Conservation (phyloP, 2,329 filamentous ascomycete species). For the Paecilomyces dactylethromorphus region DNA sequence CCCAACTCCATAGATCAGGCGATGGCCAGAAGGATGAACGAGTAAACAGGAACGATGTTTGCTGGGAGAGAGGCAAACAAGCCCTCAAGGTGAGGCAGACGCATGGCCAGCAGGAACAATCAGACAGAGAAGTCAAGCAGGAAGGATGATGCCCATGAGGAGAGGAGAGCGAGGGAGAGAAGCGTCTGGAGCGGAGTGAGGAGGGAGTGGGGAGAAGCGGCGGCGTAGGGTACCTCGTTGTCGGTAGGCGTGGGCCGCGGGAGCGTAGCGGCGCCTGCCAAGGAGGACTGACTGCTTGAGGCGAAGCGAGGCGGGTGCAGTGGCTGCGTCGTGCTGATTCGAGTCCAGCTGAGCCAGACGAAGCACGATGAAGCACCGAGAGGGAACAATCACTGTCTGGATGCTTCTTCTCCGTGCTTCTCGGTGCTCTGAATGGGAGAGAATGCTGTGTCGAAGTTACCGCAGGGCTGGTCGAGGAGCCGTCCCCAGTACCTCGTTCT, state of each 20-base stretch:
- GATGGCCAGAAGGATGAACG: neutral
- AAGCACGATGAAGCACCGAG: no score
- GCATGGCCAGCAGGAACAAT: neutral
- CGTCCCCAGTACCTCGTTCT: no score
- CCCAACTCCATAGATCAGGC: constrained; percentile 27
- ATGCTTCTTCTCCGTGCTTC: neutral
- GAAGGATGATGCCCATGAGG: neutral
- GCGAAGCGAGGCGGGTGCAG: constrained; percentile 1
- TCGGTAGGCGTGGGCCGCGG: neutral
- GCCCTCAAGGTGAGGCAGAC: neutral
- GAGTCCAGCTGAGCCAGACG: neutral
- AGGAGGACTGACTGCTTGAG: neutral
- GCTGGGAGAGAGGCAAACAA: neutral
- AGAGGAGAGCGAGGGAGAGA: neutral
- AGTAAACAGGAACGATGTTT: neutral
- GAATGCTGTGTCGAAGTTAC: no score
- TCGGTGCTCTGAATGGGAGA: neutral
- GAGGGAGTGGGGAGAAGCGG: neutral
- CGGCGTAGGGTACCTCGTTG: neutral
- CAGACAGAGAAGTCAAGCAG: neutral
- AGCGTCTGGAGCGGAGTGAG: neutral
- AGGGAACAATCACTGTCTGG: neutral
- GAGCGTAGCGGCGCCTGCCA: neutral
- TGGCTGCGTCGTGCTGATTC: neutral
- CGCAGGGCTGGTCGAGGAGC: no score